A percentile compares a stretch with the other conserved stretches of the same genome.
phyloP scores from a whole-genome alignment of 345 rosid species.

The Citrus glauca region DNA sequence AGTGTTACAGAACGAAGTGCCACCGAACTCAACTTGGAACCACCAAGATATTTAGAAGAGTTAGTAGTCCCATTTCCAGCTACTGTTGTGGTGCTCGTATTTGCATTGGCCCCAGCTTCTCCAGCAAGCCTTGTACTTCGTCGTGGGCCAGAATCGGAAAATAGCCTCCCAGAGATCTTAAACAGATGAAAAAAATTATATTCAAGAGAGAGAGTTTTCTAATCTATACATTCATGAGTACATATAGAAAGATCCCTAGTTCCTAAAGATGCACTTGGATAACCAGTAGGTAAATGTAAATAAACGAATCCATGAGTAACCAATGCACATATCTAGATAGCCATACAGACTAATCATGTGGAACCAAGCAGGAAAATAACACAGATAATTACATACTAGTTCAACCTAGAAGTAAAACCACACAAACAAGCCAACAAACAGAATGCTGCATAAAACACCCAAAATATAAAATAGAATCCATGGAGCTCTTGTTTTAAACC shows the following conservation, averaged over 20 bases:
- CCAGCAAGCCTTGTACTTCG: slow-evolving; percentile 79
- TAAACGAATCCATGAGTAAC: neutral
- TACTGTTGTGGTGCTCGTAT: slow-evolving; percentile 39
- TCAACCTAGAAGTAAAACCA: neutral
- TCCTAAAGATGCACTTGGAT: neutral
- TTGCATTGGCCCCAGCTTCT: slow-evolving; percentile 59
- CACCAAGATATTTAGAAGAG: slow-evolving; percentile 78
- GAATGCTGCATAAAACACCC: neutral
- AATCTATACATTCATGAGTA: neutral
- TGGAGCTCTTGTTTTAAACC: neutral
- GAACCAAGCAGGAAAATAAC: neutral
- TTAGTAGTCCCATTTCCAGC: slow-evolving; percentile 73
- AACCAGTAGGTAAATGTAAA: neutral
- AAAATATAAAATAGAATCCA: neutral
- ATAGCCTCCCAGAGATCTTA: slow-evolving; percentile 96
- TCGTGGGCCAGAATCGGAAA: slow-evolving; percentile 94
- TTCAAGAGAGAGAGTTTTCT: slow-evolving; percentile 10
- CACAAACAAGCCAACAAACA: neutral
- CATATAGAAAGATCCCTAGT: slow-evolving; percentile 2
- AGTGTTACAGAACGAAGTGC: slow-evolving; percentile 79
- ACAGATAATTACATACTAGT: neutral
- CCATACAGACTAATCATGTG: neutral
- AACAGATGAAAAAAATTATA: slow-evolving; percentile 18
- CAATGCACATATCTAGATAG: neutral
- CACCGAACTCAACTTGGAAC: slow-evolving; percentile 70